phyloP scores from a whole-genome alignment of 2,329 filamentous ascomycete species.

The Fusarium fujikuroi region DNA sequence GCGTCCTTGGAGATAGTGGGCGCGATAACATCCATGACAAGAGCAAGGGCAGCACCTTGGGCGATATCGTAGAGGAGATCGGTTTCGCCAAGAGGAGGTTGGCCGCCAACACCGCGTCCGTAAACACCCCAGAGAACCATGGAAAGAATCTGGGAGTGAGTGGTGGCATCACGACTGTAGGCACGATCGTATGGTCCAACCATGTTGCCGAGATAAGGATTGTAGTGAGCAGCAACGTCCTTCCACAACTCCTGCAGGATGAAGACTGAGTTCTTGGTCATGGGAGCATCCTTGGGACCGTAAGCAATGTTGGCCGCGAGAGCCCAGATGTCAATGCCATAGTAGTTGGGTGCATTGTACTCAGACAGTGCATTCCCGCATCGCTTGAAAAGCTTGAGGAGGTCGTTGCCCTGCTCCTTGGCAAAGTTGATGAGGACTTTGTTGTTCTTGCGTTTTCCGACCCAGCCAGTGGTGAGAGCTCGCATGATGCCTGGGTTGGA shows the following conservation, averaged over 20 bases:
- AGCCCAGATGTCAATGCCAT: slow-evolving; percentile 17
- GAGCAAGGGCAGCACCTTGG: not conserved
- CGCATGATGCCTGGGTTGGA: slow-evolving; percentile 57
- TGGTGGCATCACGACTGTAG: slow-evolving; percentile 40
- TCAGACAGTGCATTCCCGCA: not conserved
- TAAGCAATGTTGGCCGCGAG: slow-evolving; percentile 13
- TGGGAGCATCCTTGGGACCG: slow-evolving; percentile 11
- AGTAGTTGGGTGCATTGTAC: slow-evolving; percentile 17
- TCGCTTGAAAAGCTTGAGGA: slow-evolving; percentile 46
- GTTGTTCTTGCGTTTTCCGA: slow-evolving; percentile 53
- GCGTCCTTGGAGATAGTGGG: slow-evolving; percentile 50
- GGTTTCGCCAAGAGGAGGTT: slow-evolving; percentile 2
- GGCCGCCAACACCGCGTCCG: not conserved
- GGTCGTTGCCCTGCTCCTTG: slow-evolving; percentile 46
- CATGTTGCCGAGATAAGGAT: slow-evolving; percentile 38
- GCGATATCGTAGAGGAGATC: slow-evolving; percentile 14
- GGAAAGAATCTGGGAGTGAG: slow-evolving; percentile 15
- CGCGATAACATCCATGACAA: slow-evolving; percentile 50
- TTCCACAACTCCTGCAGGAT: slow-evolving; percentile 37
- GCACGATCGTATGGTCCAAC: slow-evolving; percentile 39
- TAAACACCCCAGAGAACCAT: slow-evolving; percentile 19
- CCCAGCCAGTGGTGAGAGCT: slow-evolving; percentile 53
- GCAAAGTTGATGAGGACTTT: slow-evolving; percentile 51
- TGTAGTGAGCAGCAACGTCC: slow-evolving; percentile 35
- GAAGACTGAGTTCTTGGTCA: slow-evolving; percentile 9